These are phyloP conservation scores for Fusarium nisikadoi DNA, from an alignment of 2,329 filamentous ascomycete genomes.

Conservation along the genomic window DNA sequence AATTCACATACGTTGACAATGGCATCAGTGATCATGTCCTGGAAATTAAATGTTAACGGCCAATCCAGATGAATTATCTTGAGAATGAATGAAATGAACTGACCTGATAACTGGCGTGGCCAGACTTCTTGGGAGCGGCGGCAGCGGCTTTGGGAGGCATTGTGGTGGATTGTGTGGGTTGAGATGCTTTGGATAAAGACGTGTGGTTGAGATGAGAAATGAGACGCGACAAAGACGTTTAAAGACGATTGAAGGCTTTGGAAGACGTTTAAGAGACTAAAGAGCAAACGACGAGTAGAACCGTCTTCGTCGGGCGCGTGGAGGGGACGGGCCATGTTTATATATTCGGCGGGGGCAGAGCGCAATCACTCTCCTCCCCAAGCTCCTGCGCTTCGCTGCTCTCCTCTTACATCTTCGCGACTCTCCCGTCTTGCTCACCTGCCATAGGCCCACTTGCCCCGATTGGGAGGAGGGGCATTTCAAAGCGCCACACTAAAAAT, in stretches of 20 bases:
- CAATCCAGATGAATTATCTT: not conserved
- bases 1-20: conserved; percentile 66
- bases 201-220: conserved; percentile 41
- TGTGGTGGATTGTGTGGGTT: conserved; percentile 48
- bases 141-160: conserved; percentile 72
- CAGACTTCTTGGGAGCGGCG: conserved; percentile 58
- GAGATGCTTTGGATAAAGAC: conserved; percentile 33
- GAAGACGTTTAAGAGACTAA: conserved; percentile 41
- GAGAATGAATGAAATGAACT: conserved; percentile 42
- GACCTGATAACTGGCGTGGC: conserved; percentile 70
- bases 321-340: conserved; percentile 66
- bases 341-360: conserved; percentile 67
- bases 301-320: conserved; percentile 62
- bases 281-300: conserved; percentile 50
- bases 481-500: conserved; percentile 42
- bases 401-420: conserved; percentile 37
- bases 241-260: conserved; percentile 5
- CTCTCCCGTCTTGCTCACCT: conserved; percentile 38
- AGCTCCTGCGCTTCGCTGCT: conserved; percentile 45
- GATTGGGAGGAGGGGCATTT: conserved; percentile 39
- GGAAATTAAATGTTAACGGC: conserved; percentile 23
- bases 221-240: conserved; percentile 36
- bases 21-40: conserved; percentile 73
- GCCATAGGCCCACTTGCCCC: conserved; percentile 39
- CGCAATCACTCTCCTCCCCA: conserved; percentile 61